Conservation (phyloP, 192 early-diverging fungal species). For the Entomortierella parvispora region DNA sequence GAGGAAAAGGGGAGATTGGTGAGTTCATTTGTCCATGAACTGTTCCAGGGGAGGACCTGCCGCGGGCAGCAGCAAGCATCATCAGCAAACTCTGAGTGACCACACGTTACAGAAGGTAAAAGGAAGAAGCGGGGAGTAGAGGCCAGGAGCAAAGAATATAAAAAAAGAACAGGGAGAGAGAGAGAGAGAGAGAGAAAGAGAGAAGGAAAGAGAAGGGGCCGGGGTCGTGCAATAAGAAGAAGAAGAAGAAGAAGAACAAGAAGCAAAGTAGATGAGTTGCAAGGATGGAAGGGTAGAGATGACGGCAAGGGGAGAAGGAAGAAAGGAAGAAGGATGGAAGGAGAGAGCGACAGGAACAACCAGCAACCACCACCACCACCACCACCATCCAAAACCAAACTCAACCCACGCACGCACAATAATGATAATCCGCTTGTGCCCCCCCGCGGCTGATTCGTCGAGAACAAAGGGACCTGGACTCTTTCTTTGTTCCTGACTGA, state of each 20-base stretch:
- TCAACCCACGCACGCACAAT: no score
- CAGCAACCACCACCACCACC: neutral
- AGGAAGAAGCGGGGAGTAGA: neutral
- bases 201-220: neutral
- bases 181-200: constrained; percentile 1
- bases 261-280: neutral
- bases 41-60: no score
- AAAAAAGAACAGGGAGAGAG: neutral
- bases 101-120: neutral
- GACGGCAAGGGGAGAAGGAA: neutral
- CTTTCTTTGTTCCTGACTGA: no score
- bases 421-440: no score
- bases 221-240: neutral
- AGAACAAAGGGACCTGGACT: no score
- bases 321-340: constrained; percentile 2
- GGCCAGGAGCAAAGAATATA: neutral
- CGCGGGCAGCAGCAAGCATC: no score
- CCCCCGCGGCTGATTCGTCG: no score
- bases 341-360: neutral
- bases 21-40: no score
- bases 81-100: no score
- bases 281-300: no score
- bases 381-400: neutral
- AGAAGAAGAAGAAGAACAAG: neutral
- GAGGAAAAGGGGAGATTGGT: no score